Evolutionary conservation across 1,284 basidiomycete genomes (phyloP), one percentile per base, ranked within the genome.

Genomic region (Ustilago shanxiensis): DNA sequence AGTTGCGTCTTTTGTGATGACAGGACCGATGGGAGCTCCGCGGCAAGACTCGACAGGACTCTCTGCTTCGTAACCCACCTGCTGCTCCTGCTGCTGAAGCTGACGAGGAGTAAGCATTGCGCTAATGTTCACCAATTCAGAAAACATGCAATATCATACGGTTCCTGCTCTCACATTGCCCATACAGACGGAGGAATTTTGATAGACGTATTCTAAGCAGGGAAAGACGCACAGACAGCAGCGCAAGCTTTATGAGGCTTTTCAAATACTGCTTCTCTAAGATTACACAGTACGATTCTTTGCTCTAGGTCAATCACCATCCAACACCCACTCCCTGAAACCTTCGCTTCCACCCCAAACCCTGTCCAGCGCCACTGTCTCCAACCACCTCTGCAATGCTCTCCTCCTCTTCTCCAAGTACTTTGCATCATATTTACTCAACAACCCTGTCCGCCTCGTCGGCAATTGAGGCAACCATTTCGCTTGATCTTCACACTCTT

Each of bases 371-470:
- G 75, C 60, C 11, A 83, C 76, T 0, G 59, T 37, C 35, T 72
- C 66, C 22, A 85, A 69, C 83, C 83, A 85, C 16, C 58, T 57
- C 66, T 85, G 83, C 51, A 85, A 52, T 3, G 69, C 78, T 20
- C 70, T 71, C 20, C 83, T 63, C 2, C 83, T 65, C 56, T 73
- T 68, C 57, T 85, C 83, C 24, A 85, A 55, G 51, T 83, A 76
- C 14, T 39, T 59, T 3, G 82, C 72, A 47, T 71, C 69, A 56
- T 83, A 85, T 62, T 82, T 80, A 56, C 78, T 83, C 64, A 81
- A 61, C 47, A 83, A 44, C 1, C 80, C 79, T 18, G 64, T 60
- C 2, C 70, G 66, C 18, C 65, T 57, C 14, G 80, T 75, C 11
- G 83, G 83, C 20, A 83, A 59, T 33, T 62, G 35, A 4, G 81